Conservation (phyloP, 2,329 filamentous ascomycete genomes). For the Fusarium succisae region DNA sequence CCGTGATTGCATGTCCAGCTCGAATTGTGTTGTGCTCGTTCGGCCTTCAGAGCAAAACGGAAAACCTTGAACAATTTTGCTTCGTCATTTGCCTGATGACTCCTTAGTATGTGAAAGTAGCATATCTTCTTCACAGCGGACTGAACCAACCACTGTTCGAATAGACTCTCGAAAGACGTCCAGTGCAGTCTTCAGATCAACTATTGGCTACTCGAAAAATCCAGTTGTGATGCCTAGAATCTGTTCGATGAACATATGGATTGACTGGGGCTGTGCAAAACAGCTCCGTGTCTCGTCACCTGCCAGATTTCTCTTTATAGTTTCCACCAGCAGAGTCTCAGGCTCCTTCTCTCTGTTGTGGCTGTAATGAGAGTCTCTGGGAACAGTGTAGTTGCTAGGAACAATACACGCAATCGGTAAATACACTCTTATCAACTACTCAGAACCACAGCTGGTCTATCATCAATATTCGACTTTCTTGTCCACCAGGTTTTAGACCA, state of each 20-base stretch:
- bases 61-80: background rate
- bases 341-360: background rate
- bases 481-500: no score
- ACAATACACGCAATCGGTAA: no score
- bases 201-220: background rate
- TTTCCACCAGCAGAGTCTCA: background rate
- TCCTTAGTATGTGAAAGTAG: background rate
- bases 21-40: accelerated
- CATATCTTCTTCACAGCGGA: accelerated
- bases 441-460: background rate
- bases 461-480: background rate
- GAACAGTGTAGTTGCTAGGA: background rate
- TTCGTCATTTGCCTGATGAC: accelerated
- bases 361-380: background rate
- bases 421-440: no score
- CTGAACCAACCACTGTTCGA: no score
- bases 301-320: accelerated
- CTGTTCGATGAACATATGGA: no score
- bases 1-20: background rate
- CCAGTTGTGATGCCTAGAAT: no score
- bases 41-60: accelerated
- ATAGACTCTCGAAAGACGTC: background rate
- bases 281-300: accelerated
- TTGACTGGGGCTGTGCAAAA: background rate
- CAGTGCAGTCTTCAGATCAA: accelerated